phyloP scores from a whole-genome alignment of 176 grass and related monocot species.

The Hsuehochloa calcarea region DNA sequence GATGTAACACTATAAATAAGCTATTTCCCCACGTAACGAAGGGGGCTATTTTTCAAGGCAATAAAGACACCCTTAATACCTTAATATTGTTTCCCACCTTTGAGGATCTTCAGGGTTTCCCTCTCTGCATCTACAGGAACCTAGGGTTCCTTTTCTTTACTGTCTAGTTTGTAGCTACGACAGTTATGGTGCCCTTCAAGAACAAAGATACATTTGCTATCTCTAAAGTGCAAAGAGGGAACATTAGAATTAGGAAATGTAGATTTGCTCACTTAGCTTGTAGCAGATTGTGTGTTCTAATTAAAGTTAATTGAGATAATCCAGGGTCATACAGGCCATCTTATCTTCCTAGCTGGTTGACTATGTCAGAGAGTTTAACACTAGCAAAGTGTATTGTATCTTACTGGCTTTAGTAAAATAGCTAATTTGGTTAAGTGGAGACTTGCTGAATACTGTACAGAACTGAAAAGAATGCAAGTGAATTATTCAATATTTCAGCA shows the following conservation, averaged over 20 bases:
- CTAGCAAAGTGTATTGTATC: background rate
- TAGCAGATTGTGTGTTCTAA: background rate
- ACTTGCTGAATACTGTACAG: background rate
- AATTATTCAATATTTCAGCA: background rate
- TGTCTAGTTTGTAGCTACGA: too few relatives aligned
- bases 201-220: background rate
- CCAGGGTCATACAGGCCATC: background rate
- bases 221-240: background rate
- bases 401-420: background rate
- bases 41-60: too few relatives aligned
- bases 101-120: too few relatives aligned
- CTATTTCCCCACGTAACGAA: too few relatives aligned
- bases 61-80: too few relatives aligned
- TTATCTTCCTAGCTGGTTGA: background rate
- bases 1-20: too few relatives aligned
- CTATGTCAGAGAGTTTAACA: background rate
- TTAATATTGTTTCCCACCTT: too few relatives aligned
- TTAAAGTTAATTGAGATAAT: too few relatives aligned
- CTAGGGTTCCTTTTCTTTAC: too few relatives aligned
- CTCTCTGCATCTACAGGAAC: too few relatives aligned
- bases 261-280: background rate
- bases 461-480: background rate
- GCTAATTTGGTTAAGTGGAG: background rate
- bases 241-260: background rate
- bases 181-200: background rate